Evolutionary conservation across 2,329 filamentous ascomycete genomes (phyloP).

Genomic region (Apiospora phragmitis): DNA sequence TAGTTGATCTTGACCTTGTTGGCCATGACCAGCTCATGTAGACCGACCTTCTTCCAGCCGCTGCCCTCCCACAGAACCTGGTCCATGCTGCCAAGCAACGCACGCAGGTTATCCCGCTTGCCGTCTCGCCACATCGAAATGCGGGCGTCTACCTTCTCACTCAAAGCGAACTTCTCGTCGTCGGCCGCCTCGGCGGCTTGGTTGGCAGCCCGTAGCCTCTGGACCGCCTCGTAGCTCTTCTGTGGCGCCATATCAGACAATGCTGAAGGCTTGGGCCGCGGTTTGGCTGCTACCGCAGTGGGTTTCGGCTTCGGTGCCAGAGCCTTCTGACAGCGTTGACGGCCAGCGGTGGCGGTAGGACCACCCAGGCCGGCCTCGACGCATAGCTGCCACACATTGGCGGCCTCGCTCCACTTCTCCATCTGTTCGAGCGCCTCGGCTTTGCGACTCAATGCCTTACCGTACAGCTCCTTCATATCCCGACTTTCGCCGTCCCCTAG

Average conservation of each 20-base stretch:
- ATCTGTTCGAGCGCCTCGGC: constrained; percentile 94
- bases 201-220: constrained; percentile 79
- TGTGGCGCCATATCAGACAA: constrained; percentile 41
- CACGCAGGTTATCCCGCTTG: constrained; percentile 89
- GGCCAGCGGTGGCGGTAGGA: constrained; percentile 77
- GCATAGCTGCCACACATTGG: constrained; percentile 75
- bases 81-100: constrained; percentile 83
- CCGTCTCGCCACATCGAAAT: constrained; percentile 83
- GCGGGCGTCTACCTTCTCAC: constrained; percentile 80
- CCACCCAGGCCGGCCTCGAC: constrained; percentile 88
- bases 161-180: constrained; percentile 87
- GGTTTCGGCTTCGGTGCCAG: constrained; percentile 64
- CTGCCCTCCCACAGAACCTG: constrained; percentile 87
- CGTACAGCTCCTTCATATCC: constrained; percentile 90
- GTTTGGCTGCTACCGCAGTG: constrained; percentile 44
- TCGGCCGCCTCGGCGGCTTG: constrained; percentile 82
- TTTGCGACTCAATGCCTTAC: constrained; percentile 91
- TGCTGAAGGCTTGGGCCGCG: constrained; percentile 43
- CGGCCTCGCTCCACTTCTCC: constrained; percentile 89
- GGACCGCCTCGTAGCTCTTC: constrained; percentile 74
- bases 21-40: constrained; percentile 89
- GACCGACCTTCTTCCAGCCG: constrained; percentile 94
- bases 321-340: constrained; percentile 87
- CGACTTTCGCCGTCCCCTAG: constrained; percentile 67
- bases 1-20: constrained; percentile 97